Percentiles rank a stretch among this genome's conserved stretches.
phyloP scores from a whole-genome alignment of 441 rosid genomes.

The Iberis amara region DNA sequence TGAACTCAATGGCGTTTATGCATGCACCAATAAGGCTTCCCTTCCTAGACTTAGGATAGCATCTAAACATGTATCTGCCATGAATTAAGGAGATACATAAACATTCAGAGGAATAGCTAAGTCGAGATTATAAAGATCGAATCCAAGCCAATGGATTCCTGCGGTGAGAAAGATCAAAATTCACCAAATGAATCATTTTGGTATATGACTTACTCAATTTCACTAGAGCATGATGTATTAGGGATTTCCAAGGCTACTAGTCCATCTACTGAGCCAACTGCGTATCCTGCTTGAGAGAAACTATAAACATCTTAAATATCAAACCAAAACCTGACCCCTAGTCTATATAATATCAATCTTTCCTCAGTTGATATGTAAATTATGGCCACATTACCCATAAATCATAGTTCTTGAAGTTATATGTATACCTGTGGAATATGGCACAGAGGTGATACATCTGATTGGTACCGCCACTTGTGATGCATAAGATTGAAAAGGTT shows the following conservation, averaged over 20 bases:
- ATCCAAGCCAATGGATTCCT: not conserved
- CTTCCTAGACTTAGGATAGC: conserved; percentile 62
- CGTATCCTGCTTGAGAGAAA: conserved; percentile 56
- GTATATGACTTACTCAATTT: conserved; percentile 25
- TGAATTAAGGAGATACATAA: not conserved
- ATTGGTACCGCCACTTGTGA: conserved; percentile 47
- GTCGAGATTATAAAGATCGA: not conserved
- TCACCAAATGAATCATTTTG: conserved; percentile 1
- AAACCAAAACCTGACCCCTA: conserved; percentile 11
- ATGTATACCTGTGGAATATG: conserved; percentile 55
- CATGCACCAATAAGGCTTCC: conserved; percentile 50
- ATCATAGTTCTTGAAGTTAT: conserved; percentile 13
- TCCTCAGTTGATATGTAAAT: not conserved
- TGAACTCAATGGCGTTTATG: conserved; percentile 65
- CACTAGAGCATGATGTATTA: conserved; percentile 37
- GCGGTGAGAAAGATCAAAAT: not conserved
- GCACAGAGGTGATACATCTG: conserved; percentile 55
- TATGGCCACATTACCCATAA: not conserved
- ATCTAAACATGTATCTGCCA: conserved; percentile 64
- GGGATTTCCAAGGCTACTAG: conserved; percentile 60
- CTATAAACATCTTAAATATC: conserved; percentile 10
- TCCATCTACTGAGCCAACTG: conserved; percentile 84
- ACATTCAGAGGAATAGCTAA: not conserved
- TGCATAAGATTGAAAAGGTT: conserved; percentile 42
- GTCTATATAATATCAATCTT: not conserved